Percentiles rank a stretch among this genome's conserved stretches.
Evolutionary conservation across 2,329 filamentous ascomycete species (phyloP).

Genomic region (Metarhizium album): DNA sequence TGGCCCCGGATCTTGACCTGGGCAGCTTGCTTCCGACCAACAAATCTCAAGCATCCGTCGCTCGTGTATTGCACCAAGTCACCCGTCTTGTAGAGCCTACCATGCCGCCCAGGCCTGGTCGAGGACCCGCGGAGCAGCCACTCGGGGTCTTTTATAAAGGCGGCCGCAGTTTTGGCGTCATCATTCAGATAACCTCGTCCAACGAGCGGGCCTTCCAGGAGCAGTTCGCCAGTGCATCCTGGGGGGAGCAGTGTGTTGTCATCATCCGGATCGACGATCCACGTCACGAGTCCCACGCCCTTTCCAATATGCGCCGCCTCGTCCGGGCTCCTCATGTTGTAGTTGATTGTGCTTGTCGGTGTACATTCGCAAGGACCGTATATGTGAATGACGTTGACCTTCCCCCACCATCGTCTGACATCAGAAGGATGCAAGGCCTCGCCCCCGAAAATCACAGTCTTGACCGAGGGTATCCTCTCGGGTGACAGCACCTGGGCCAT

Average conservation of each 20-base stretch:
- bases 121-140: slow-evolving; percentile 8
- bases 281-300: slow-evolving; percentile 8
- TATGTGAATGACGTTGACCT: not conserved
- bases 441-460: not conserved
- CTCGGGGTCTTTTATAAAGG: slow-evolving; percentile 16
- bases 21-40: slow-evolving; percentile 10
- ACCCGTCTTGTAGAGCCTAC: slow-evolving; percentile 11
- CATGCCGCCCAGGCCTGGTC: slow-evolving; percentile 5
- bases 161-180: slow-evolving; percentile 17
- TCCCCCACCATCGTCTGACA: not conserved
- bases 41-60: slow-evolving; percentile 5
- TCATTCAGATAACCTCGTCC: slow-evolving; percentile 38
- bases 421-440: not conserved
- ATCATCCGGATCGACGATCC: slow-evolving; percentile 16
- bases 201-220: slow-evolving; percentile 34
- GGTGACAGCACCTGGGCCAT: slow-evolving; percentile 1
- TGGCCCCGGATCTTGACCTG: slow-evolving; percentile 14
- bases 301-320: not conserved
- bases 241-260: slow-evolving; percentile 6
- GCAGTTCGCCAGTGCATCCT: slow-evolving; percentile 21
- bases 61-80: slow-evolving; percentile 11
- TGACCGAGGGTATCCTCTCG: not conserved
- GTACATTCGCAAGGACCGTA: slow-evolving; percentile 6
- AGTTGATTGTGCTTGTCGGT: not conserved
- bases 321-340: not conserved